These are phyloP conservation scores for Immersiporthe knoxdaviesiana DNA, from an alignment of 2,329 filamentous ascomycete genomes.

Conservation along the genomic window DNA sequence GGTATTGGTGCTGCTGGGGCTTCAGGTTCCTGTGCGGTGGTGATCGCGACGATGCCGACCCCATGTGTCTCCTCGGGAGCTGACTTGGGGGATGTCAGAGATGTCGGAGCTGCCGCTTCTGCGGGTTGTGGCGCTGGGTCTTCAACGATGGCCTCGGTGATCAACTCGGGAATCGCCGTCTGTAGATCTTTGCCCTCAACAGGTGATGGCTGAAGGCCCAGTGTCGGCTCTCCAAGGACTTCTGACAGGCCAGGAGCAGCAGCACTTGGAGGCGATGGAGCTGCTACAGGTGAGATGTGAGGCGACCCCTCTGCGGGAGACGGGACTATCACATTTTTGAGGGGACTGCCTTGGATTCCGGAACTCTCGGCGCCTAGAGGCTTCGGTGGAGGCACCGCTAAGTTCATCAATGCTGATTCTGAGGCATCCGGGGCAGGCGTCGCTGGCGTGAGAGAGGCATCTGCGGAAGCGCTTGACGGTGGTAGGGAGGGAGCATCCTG, in stretches of 20 bases:
- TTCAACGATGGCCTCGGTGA: neutral
- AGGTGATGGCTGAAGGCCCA: constrained; percentile 23
- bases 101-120: constrained; percentile 14
- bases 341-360: constrained; percentile 53
- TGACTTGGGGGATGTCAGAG: constrained; percentile 12
- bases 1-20: constrained; percentile 4
- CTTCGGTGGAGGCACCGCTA: constrained; percentile 33
- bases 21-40: constrained; percentile 9
- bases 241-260: constrained; percentile 9
- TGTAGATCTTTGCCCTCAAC: constrained; percentile 7
- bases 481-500: constrained; percentile 31
- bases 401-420: constrained; percentile 41
- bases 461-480: constrained; percentile 11
- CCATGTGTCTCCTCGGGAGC: constrained; percentile 9
- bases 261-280: constrained; percentile 2
- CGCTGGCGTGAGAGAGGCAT: constrained; percentile 36
- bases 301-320: constrained; percentile 47
- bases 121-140: constrained; percentile 7
- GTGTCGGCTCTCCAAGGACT: constrained; percentile 18
- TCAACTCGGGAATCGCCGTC: constrained; percentile 8
- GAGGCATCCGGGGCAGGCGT: constrained; percentile 35
- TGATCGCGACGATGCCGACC: constrained; percentile 14
- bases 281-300: neutral
- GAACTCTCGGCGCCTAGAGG: constrained; percentile 36
- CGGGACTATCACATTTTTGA: constrained; percentile 55